A percentile compares a stretch with the other conserved stretches of the same genome.
Evolutionary conservation across 306 rosid genomes (phyloP).

Genomic region (Prunus armeniaca): DNA sequence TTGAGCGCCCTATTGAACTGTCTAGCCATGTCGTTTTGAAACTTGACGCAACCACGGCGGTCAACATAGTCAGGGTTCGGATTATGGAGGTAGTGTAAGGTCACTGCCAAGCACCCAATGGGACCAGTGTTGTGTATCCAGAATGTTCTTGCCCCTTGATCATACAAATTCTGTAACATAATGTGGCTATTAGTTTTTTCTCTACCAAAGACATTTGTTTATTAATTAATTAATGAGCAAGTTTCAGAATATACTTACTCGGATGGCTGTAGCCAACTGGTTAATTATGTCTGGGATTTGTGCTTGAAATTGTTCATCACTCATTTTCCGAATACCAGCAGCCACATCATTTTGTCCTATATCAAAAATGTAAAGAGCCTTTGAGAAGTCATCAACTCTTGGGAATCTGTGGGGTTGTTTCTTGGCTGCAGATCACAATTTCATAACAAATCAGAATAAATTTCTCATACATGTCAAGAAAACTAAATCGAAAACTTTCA

Average conservation of each 20-base stretch:
- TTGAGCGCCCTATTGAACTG: slow-evolving; percentile 58
- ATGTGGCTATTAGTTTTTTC: background rate
- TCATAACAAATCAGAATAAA: background rate
- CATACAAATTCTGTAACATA: slow-evolving; percentile 38
- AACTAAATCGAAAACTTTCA: background rate
- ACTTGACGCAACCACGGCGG: slow-evolving; percentile 51
- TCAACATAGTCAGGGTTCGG: slow-evolving; percentile 43
- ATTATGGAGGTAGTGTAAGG: slow-evolving; percentile 26
- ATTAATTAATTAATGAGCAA: background rate
- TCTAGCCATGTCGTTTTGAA: slow-evolving; percentile 59
- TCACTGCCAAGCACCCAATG: slow-evolving; percentile 63
- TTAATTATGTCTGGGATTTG: slow-evolving; percentile 45
- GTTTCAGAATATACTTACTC: slow-evolving; percentile 34
- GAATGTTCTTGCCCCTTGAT: slow-evolving; percentile 58
- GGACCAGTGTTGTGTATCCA: slow-evolving; percentile 95
- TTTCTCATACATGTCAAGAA: background rate
- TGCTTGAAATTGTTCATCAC: slow-evolving; percentile 26
- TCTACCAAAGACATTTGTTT: background rate
- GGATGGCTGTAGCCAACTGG: slow-evolving; percentile 40
- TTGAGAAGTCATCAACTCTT: slow-evolving; percentile 55
- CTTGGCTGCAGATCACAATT: slow-evolving; percentile 22
- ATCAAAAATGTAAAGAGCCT: slow-evolving; percentile 69
- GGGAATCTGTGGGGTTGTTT: slow-evolving; percentile 38
- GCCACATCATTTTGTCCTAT: slow-evolving; percentile 86
- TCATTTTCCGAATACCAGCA: slow-evolving; percentile 40